Evolutionary conservation across 1,139 yeast species (phyloP).

Genomic region (Diutina pseudorugosa): DNA sequence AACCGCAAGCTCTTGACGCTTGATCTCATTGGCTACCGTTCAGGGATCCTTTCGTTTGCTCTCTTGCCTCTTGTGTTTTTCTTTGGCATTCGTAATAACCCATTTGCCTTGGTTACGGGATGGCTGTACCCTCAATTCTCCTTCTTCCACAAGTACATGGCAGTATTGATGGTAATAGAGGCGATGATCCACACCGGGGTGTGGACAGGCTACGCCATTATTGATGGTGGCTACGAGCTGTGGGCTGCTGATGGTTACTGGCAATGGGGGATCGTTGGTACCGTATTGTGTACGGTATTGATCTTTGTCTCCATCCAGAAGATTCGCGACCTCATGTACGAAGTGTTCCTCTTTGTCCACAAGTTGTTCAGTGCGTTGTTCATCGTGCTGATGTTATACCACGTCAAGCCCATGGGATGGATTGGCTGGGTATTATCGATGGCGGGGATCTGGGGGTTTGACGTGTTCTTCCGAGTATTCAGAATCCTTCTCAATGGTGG

Average conservation of each 20-base stretch:
- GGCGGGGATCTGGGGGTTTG: constrained; percentile 8
- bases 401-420: constrained; percentile 9
- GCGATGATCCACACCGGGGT: constrained; percentile 9
- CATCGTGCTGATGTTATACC: constrained; percentile 10
- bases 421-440: constrained; percentile 10
- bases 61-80: constrained; percentile 9
- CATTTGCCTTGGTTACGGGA: constrained; percentile 9
- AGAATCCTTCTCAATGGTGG: constrained; percentile 9
- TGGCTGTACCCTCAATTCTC: constrained; percentile 8
- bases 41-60: constrained; percentile 9
- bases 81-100: constrained; percentile 10
- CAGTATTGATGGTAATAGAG: constrained; percentile 8
- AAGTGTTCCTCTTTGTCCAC: constrained; percentile 8
- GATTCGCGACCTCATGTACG: constrained; percentile 8
- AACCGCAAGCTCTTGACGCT: constrained; percentile 8
- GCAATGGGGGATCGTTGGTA: constrained; percentile 10
- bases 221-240: constrained; percentile 7
- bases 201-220: constrained; percentile 10
- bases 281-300: constrained; percentile 6
- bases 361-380: constrained; percentile 9
- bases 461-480: constrained; percentile 7
- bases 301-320: constrained; percentile 7
- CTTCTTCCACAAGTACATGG: constrained; percentile 8
- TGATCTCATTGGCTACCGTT: constrained; percentile 9
- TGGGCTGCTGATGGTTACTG: constrained; percentile 9